Evolutionary conservation across 129 eudicot species (phyloP).

Genomic region (Saussurea involucrata): DNA sequence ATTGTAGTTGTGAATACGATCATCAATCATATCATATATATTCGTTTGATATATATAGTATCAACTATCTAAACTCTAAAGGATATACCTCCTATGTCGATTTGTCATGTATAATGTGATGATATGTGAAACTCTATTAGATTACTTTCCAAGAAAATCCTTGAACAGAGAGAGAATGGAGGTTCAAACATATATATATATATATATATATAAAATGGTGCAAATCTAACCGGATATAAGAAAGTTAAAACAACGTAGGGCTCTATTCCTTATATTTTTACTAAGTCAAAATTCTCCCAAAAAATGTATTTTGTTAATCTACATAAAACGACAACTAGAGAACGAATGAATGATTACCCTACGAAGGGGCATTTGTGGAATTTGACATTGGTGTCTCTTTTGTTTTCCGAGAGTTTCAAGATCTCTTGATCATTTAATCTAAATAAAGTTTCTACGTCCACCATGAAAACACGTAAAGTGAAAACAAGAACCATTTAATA

Average conservation of each 20-base stretch:
- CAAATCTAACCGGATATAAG: too few species aligned
- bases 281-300: not conserved
- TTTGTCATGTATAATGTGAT: not conserved
- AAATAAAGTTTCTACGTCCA: conserved; percentile 1
- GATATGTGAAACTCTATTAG: not conserved
- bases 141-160: not conserved
- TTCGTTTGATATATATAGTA: not conserved
- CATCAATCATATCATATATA: conserved; percentile 10
- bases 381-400: not conserved
- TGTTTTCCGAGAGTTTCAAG: not conserved
- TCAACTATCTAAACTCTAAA: not conserved
- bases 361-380: not conserved
- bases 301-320: not conserved
- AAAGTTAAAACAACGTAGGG: not conserved
- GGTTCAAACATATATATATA: not conserved
- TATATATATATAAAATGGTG: too few species aligned
- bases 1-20: not conserved
- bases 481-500: not conserved
- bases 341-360: not conserved
- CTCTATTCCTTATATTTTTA: not conserved
- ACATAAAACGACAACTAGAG: not conserved
- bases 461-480: not conserved
- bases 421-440: not conserved
- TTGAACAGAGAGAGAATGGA: not conserved
- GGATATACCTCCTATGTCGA: not conserved